Conservation (phyloP, 2,329 filamentous ascomycete genomes). For the Sarocladium brachiariae region DNA sequence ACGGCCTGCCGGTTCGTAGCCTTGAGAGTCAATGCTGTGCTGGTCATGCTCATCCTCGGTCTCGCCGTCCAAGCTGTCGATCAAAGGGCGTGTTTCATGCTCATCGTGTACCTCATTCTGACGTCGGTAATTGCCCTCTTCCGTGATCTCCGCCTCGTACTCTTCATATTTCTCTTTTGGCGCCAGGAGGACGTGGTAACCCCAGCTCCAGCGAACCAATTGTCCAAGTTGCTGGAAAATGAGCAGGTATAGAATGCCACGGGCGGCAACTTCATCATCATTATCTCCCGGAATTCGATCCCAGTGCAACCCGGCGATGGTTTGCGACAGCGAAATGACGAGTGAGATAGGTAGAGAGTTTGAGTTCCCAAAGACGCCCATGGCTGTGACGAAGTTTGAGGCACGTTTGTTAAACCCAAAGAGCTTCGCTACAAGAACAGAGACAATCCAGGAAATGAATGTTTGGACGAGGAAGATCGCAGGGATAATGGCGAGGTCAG, state of each 20-base stretch:
- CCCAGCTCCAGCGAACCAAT: conserved; percentile 95
- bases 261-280: conserved; percentile 86
- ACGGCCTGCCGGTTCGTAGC: conserved; percentile 48
- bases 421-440: conserved; percentile 60
- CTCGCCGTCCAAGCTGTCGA: conserved; percentile 29
- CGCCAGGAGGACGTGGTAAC: conserved; percentile 89
- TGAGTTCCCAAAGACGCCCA: conserved; percentile 97
- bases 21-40: conserved; percentile 35
- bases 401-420: conserved; percentile 81
- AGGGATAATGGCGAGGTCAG: conserved; percentile 90
- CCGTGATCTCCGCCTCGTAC: conserved; percentile 47
- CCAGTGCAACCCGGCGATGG: conserved; percentile 88
- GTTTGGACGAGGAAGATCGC: conserved; percentile 83
- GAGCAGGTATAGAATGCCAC: conserved; percentile 89
- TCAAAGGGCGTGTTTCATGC: conserved; percentile 38
- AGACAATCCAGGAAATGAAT: conserved; percentile 73
- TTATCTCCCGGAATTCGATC: conserved; percentile 85
- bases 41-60: conserved; percentile 25
- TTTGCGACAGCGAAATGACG: conserved; percentile 88
- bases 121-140: conserved; percentile 38
- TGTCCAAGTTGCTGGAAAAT: conserved; percentile 98
- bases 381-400: conserved; percentile 90
- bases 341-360: conserved; percentile 97
- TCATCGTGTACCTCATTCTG: conserved; percentile 37
- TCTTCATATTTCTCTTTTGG: conserved; percentile 68